Evolutionary conservation across 2,329 filamentous ascomycete species (phyloP).

Genomic region (Aspergillus terreus): DNA sequence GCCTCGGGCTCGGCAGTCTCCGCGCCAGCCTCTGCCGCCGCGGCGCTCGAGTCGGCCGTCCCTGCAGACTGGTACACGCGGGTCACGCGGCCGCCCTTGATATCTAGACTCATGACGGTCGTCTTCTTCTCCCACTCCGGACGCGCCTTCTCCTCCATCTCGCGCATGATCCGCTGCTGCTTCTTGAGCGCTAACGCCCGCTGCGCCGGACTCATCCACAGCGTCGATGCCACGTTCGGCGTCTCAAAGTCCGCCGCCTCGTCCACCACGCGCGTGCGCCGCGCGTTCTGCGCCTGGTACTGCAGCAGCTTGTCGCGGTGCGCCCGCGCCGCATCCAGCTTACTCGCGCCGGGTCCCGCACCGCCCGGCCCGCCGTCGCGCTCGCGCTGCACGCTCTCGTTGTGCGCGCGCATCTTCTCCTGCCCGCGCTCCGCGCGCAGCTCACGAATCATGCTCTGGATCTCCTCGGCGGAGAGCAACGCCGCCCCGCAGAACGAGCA

Average conservation of each 20-base stretch:
- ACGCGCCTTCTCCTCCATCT: conserved; percentile 79
- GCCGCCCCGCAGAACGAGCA: conserved; percentile 85
- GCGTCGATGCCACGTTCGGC: conserved; percentile 58
- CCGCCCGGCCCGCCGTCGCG: conserved; percentile 16
- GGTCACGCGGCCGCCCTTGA: conserved; percentile 73
- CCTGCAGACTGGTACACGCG: conserved; percentile 43
- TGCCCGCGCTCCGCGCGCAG: conserved; percentile 80
- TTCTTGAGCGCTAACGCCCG: conserved; percentile 77
- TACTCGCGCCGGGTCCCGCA: conserved; percentile 16
- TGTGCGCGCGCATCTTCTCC: conserved; percentile 80
- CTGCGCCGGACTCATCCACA: conserved; percentile 83
- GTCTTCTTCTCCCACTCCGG: conserved; percentile 87
- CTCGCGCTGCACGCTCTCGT: conserved; percentile 46
- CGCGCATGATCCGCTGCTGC: conserved; percentile 77
- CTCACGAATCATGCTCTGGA: conserved; percentile 80
- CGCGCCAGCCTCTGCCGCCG: conserved; percentile 9
- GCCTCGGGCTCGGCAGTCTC: conserved; percentile 26
- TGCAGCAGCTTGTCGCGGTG: conserved; percentile 77
- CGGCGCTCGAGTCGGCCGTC: conserved; percentile 19
- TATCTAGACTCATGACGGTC: conserved; percentile 79
- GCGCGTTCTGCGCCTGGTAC: conserved; percentile 83
- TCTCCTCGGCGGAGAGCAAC: conserved; percentile 67
- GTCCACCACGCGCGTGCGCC: conserved; percentile 78
- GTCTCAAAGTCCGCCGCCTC: conserved; percentile 75
- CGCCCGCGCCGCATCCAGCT: conserved; percentile 65